A percentile compares a stretch with the other conserved stretches of the same genome.
Conservation (phyloP, 306 rosid genomes). For the Malus fusca region DNA sequence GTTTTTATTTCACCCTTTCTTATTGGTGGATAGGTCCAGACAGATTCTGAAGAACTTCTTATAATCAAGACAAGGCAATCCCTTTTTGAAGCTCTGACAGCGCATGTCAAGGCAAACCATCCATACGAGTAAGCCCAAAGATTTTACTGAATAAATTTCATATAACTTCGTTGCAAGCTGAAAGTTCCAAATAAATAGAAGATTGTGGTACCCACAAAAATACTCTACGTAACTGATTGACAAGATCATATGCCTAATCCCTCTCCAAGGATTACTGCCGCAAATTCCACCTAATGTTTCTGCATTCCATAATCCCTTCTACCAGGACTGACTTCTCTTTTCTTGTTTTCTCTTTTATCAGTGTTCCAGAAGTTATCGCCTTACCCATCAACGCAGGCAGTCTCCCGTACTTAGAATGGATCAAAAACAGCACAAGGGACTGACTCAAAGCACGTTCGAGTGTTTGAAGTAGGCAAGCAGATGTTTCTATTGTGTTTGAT, state of each 20-base stretch:
- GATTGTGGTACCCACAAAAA: neutral
- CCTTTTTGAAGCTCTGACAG: conserved; percentile 71
- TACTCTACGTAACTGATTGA: neutral
- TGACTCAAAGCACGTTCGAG: conserved; percentile 18
- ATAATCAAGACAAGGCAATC: conserved; percentile 87
- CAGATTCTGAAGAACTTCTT: conserved; percentile 81
- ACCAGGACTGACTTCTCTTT: neutral
- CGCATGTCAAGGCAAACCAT: conserved; percentile 77
- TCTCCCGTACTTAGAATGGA: conserved; percentile 69
- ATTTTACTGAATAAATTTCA: neutral
- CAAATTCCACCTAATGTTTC: neutral
- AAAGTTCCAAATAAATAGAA: neutral
- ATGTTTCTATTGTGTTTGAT: neutral
- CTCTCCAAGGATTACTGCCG: neutral
- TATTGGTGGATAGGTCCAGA: conserved; percentile 49
- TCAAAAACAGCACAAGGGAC: conserved; percentile 83
- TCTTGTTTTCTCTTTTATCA: conserved; percentile 26
- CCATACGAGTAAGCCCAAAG: conserved; percentile 67
- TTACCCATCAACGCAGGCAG: conserved; percentile 83
- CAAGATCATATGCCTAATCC: neutral
- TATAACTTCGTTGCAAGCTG: neutral
- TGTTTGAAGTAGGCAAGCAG: neutral
- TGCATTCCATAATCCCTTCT: neutral
- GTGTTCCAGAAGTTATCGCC: conserved; percentile 92
- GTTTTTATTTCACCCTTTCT: conserved; percentile 15